These are phyloP conservation scores for Geosmithia flava DNA, from an alignment of 2,329 filamentous ascomycete genomes.

Conservation along the genomic window DNA sequence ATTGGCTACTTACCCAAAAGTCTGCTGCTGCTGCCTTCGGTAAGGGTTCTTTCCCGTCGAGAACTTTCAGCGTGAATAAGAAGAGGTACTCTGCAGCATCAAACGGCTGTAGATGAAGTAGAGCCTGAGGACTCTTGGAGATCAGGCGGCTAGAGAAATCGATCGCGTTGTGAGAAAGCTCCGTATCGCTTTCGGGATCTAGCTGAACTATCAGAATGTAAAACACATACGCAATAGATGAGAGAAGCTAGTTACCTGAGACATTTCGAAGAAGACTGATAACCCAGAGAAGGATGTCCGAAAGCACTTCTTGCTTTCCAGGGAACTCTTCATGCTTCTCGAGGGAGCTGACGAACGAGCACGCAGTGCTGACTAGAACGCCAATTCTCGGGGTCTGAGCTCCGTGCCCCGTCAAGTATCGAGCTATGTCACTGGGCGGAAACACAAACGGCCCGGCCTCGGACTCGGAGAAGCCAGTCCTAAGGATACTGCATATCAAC, in stretches of 20 bases:
- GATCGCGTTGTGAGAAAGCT: slow-evolving; percentile 61
- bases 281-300: slow-evolving; percentile 46
- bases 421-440: slow-evolving; percentile 49
- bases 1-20: slow-evolving; percentile 51
- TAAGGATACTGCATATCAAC: slow-evolving; percentile 57
- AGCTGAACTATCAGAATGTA: slow-evolving; percentile 10
- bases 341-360: slow-evolving; percentile 54
- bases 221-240: neutral
- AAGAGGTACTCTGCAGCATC: slow-evolving; percentile 54
- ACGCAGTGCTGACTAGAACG: slow-evolving; percentile 57
- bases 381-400: slow-evolving; percentile 54
- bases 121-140: slow-evolving; percentile 43
- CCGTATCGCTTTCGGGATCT: slow-evolving; percentile 56
- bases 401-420: slow-evolving; percentile 49
- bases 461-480: slow-evolving; percentile 63
- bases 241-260: slow-evolving; percentile 32
- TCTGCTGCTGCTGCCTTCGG: slow-evolving; percentile 63
- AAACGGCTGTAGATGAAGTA: slow-evolving; percentile 44
- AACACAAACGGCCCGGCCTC: slow-evolving; percentile 70
- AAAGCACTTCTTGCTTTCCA: slow-evolving; percentile 34
- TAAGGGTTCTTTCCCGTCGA: slow-evolving; percentile 60
- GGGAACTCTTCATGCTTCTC: slow-evolving; percentile 26
- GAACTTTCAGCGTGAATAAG: slow-evolving; percentile 55
- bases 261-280: slow-evolving; percentile 49
- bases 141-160: slow-evolving; percentile 58